Percentiles rank a stretch among this genome's conserved stretches.
phyloP scores from a whole-genome alignment of 768 basidiomycete species.

The Panus rudis region DNA sequence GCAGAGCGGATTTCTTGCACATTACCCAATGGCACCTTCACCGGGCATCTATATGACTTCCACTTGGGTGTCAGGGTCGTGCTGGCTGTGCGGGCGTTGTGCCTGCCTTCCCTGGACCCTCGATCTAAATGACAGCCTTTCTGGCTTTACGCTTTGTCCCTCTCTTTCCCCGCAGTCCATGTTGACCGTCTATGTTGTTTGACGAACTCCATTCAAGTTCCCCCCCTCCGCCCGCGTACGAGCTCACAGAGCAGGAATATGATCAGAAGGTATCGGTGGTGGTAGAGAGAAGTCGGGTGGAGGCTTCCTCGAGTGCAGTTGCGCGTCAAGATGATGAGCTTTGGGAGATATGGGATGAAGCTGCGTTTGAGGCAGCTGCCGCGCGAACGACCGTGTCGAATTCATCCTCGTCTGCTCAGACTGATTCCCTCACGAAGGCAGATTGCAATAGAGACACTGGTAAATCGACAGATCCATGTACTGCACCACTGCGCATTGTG shows the following conservation, averaged over 20 bases:
- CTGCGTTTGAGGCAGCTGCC: conserved; percentile 27
- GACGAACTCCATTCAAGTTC: conserved; percentile 8
- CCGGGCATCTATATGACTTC: too few species aligned
- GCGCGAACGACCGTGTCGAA: conserved; percentile 11
- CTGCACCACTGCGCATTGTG: conserved; percentile 29
- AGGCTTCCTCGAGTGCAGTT: conserved; percentile 18
- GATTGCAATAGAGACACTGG: background rate
- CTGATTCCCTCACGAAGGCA: background rate
- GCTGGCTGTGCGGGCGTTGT: too few species aligned
- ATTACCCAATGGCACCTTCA: too few species aligned
- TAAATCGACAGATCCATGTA: background rate
- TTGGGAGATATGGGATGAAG: conserved; percentile 47
- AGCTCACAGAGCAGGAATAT: conserved; percentile 32
- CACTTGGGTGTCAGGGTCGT: too few species aligned
- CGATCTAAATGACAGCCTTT: too few species aligned
- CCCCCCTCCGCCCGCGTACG: conserved; percentile 36
- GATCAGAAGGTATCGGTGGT: conserved; percentile 46
- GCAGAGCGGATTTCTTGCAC: too few species aligned
- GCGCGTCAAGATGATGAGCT: conserved; percentile 28
- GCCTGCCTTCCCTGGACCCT: too few species aligned
- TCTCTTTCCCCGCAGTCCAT: too few species aligned
- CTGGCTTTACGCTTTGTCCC: background rate
- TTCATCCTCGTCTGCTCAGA: background rate
- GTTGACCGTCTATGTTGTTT: background rate
- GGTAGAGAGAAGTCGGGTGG: conserved; percentile 31